Evolutionary conservation across 2,329 filamentous ascomycete species (phyloP).

Genomic region (Ophiostoma ulmi): DNA sequence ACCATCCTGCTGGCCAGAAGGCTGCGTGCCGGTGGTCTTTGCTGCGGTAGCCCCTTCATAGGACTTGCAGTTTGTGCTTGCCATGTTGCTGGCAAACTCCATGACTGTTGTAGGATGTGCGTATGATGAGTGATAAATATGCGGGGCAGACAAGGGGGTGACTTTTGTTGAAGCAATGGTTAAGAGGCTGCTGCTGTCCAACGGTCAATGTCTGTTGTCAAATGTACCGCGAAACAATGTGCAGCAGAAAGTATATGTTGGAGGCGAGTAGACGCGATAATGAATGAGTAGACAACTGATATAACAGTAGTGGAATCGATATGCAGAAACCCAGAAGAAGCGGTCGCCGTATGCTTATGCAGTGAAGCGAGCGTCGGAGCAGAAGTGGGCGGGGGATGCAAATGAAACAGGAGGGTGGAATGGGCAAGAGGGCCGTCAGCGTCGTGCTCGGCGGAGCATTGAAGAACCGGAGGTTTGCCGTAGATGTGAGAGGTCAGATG

Average conservation of each 20-base stretch:
- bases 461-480: not conserved
- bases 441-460: not conserved
- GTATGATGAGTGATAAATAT: not conserved
- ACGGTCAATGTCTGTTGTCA: not conserved
- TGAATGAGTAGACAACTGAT: not conserved
- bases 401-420: slow-evolving; percentile 3
- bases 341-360: not conserved
- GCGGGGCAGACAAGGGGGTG: slow-evolving; percentile 8
- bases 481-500: not conserved
- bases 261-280: not conserved
- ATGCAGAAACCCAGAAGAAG: not conserved
- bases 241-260: not conserved
- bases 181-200: not conserved
- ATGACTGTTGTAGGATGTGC: slow-evolving; percentile 17
- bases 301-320: not conserved
- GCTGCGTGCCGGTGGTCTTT: slow-evolving; percentile 41
- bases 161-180: not conserved
- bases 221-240: not conserved
- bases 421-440: not conserved
- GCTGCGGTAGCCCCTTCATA: slow-evolving; percentile 36
- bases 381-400: not conserved
- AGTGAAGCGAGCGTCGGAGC: slow-evolving; percentile 10
- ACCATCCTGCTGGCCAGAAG: slow-evolving; percentile 28
- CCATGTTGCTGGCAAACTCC: slow-evolving; percentile 27
- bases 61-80: slow-evolving; percentile 24